Conservation (phyloP, 2,329 filamentous ascomycete species). For the Fusarium ramigenum region DNA sequence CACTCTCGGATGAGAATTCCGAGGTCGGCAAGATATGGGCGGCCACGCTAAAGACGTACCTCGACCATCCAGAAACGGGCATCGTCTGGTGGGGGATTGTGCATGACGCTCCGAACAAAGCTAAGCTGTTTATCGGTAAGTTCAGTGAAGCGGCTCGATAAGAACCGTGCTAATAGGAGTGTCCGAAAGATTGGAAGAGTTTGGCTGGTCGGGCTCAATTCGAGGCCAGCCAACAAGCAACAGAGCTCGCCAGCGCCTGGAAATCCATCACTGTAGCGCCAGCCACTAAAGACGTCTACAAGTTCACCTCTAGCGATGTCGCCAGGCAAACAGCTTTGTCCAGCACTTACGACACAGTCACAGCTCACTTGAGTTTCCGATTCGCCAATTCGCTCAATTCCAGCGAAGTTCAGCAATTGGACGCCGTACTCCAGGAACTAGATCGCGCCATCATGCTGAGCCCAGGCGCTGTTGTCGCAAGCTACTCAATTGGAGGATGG, state of each 20-base stretch:
- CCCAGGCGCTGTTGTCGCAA: neutral
- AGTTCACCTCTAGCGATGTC: neutral
- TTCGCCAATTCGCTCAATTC: neutral
- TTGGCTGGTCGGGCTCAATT: neutral
- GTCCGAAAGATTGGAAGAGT: neutral
- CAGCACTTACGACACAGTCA: neutral
- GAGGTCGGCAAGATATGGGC: slow-evolving; percentile 11
- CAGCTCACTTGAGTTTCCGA: neutral
- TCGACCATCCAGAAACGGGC: slow-evolving; percentile 8
- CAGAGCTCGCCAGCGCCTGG: neutral
- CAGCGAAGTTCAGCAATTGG: neutral
- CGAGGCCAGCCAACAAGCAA: neutral
- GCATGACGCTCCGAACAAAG: neutral
- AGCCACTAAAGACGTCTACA: neutral
- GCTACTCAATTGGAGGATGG: neutral
- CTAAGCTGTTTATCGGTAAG: slow-evolving; percentile 5
- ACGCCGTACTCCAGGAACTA: neutral
- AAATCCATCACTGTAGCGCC: neutral
- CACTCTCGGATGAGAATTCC: neutral
- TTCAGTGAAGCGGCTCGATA: neutral
- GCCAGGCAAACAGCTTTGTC: neutral
- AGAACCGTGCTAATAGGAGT: neutral
- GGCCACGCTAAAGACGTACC: slow-evolving; percentile 8
- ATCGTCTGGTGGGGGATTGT: slow-evolving; percentile 17
- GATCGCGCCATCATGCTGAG: neutral